Conservation (phyloP, 2,329 filamentous ascomycete species). For the Colletotrichum phormii region DNA sequence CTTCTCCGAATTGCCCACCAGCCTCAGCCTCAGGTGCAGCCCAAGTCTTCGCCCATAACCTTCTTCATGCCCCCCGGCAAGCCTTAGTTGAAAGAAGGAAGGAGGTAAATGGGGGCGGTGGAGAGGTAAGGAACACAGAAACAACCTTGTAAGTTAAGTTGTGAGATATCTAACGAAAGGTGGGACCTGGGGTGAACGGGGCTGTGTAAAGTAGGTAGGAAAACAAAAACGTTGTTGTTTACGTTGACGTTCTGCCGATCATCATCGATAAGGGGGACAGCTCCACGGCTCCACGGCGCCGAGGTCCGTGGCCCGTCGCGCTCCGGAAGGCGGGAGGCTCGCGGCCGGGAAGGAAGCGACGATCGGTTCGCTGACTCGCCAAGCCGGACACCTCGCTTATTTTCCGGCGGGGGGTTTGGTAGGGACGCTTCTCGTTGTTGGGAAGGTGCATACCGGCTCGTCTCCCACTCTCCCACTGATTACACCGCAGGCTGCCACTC, state of each 20-base stretch:
- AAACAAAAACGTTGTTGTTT: neutral
- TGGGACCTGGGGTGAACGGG: neutral
- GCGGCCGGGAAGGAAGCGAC: neutral
- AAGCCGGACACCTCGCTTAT: constrained; percentile 3
- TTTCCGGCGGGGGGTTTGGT: neutral
- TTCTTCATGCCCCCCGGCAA: neutral
- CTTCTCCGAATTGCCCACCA: neutral
- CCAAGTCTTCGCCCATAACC: neutral
- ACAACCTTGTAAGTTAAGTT: neutral
- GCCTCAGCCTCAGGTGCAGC: neutral
- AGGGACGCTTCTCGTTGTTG: neutral
- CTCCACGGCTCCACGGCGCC: neutral
- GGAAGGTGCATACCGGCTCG: neutral
- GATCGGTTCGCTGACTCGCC: neutral
- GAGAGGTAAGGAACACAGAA: neutral
- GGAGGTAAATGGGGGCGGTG: neutral
- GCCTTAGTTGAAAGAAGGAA: neutral
- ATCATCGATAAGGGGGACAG: neutral
- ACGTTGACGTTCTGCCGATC: neutral
- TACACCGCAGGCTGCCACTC: constrained; percentile 1
- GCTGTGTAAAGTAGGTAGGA: neutral
- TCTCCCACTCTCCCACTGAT: constrained; percentile 4
- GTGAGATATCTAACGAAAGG: neutral
- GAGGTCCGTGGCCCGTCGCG: neutral
- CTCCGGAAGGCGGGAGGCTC: neutral